phyloP scores from a whole-genome alignment of 75 land plant genomes.

The Azolla pinnata region DNA sequence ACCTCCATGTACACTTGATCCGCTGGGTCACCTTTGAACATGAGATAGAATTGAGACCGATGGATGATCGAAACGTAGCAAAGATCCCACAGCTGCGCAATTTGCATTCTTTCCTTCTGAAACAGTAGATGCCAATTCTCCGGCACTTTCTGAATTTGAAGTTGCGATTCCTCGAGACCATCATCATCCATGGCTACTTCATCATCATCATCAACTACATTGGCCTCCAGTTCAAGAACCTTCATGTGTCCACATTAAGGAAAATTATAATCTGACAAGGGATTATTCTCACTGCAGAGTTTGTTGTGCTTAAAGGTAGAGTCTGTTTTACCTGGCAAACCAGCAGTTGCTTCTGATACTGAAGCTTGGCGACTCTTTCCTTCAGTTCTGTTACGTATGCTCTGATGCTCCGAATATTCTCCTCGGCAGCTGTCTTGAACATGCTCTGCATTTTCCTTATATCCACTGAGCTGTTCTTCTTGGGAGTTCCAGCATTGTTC shows the following conservation, averaged over 20 bases:
- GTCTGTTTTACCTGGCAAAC: conserved; percentile 80
- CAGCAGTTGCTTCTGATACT: conserved; percentile 65
- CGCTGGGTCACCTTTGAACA: conserved; percentile 83
- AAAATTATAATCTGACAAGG: neutral
- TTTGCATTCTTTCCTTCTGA: conserved; percentile 61
- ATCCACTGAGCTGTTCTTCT: conserved; percentile 73
- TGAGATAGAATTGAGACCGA: conserved; percentile 77
- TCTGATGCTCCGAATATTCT: conserved; percentile 85
- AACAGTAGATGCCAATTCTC: conserved; percentile 47
- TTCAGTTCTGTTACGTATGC: conserved; percentile 96
- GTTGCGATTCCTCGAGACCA: conserved; percentile 13
- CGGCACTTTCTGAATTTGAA: conserved; percentile 27
- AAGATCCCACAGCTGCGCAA: conserved; percentile 79
- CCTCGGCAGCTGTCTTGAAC: conserved; percentile 98
- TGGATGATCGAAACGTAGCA: conserved; percentile 89
- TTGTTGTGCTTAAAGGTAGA: no score
- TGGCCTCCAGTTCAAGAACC: conserved; percentile 93
- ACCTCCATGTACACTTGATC: conserved; percentile 97
- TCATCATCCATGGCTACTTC: conserved; percentile 17
- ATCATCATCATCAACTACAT: conserved; percentile 35
- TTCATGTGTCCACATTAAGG: conserved; percentile 6
- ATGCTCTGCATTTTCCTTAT: conserved; percentile 91
- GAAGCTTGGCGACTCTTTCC: conserved; percentile 74
- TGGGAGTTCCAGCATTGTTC: conserved; percentile 10
- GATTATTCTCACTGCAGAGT: no score